Conservation (phyloP, 2,329 filamentous ascomycete genomes). For the Sporothrix brasiliensis region DNA sequence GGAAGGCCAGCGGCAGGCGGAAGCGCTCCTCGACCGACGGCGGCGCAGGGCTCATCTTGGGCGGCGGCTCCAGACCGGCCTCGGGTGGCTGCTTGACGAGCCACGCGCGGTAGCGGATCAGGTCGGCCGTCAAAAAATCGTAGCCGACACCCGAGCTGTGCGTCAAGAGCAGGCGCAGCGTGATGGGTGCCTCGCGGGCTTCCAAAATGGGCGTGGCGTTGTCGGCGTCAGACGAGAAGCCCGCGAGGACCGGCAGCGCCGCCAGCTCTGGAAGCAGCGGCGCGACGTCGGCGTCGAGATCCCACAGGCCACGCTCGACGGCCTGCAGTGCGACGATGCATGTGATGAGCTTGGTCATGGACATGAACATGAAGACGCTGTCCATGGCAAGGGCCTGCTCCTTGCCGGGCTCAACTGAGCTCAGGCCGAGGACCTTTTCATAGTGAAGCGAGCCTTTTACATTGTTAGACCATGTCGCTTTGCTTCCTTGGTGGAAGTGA, state of each 20-base stretch:
- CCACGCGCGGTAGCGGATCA: slow-evolving; percentile 29
- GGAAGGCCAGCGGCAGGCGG: slow-evolving; percentile 34
- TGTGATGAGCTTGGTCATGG: slow-evolving; percentile 51
- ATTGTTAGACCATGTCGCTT: not conserved
- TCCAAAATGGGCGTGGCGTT: slow-evolving; percentile 25
- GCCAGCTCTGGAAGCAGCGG: slow-evolving; percentile 36
- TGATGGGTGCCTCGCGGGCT: slow-evolving; percentile 31
- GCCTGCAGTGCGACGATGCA: slow-evolving; percentile 51
- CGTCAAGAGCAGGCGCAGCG: slow-evolving; percentile 35
- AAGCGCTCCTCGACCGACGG: slow-evolving; percentile 33
- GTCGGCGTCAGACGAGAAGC: slow-evolving; percentile 19
- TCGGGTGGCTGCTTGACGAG: slow-evolving; percentile 19
- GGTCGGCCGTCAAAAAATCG: slow-evolving; percentile 32
- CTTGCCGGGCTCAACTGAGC: slow-evolving; percentile 34
- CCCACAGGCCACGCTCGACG: slow-evolving; percentile 51
- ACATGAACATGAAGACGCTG: slow-evolving; percentile 44
- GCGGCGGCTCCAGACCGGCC: slow-evolving; percentile 16
- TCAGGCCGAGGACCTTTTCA: slow-evolving; percentile 35
- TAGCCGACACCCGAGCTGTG: slow-evolving; percentile 37
- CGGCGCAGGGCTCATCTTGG: not conserved
- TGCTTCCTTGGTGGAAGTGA: too few relatives aligned
- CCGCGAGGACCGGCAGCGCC: slow-evolving; percentile 31
- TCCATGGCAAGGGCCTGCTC: slow-evolving; percentile 36
- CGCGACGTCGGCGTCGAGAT: slow-evolving; percentile 51
- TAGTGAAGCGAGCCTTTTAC: slow-evolving; percentile 38